Evolutionary conservation across 768 basidiomycete genomes (phyloP).

Genomic region (Peribolospora kevripleyi): DNA sequence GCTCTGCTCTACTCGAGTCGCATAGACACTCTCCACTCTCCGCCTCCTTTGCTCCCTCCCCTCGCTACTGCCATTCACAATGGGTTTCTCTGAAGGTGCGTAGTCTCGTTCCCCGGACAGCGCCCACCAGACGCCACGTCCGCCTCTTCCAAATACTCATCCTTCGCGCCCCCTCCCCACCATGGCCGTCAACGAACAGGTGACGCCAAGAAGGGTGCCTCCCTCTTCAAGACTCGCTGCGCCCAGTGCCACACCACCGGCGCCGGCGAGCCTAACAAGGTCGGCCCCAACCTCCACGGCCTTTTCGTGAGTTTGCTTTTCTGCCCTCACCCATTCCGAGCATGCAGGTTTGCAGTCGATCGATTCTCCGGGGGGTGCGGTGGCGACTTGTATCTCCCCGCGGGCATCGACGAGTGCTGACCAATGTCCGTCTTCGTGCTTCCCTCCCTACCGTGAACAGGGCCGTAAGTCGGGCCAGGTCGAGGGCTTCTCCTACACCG

Average conservation of each 20-base stretch:
- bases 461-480: constrained; percentile 45
- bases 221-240: constrained; percentile 88
- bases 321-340: background rate
- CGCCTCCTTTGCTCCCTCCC: no score
- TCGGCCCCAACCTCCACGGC: constrained; percentile 87
- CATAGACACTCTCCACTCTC: no score
- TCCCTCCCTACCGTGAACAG: background rate
- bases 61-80: background rate
- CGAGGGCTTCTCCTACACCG: constrained; percentile 69
- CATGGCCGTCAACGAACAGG: constrained; percentile 23
- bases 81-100: constrained; percentile 7
- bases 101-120: constrained; percentile 1
- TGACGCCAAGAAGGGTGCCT: constrained; percentile 71
- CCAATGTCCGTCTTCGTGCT: background rate
- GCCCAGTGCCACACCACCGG: constrained; percentile 80
- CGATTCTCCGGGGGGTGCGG: constrained; percentile 38
- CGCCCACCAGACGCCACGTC: background rate
- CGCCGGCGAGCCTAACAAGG: constrained; percentile 50
- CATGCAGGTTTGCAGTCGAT: background rate
- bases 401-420: background rate
- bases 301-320: background rate
- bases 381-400: constrained; percentile 25
- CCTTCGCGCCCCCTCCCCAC: background rate
- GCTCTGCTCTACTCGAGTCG: no score
- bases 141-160: background rate